Evolutionary conservation across 441 rosid species (phyloP), one percentile per base, ranked within the genome.

Genomic region (Adansonia gregorii): DNA sequence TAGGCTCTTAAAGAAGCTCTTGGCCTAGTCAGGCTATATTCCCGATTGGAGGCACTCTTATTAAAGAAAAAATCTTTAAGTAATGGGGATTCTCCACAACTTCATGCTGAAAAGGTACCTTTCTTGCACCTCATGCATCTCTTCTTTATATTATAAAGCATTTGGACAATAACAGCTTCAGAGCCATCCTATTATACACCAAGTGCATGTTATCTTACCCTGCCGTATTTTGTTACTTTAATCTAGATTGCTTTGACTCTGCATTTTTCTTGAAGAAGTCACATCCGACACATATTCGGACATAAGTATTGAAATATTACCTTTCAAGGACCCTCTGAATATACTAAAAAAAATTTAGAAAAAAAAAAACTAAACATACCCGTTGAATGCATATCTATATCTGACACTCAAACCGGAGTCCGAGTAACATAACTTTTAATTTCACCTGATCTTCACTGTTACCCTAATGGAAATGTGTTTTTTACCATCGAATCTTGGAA

Each of bases 1-100:
- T 85, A 94, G 98, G 92, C 84, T 88, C 79, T 89, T 73, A 88
- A 87, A 69, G 98, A 90, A 83, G 88, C 86, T 70, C 86, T 83
- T 77, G 87, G 81, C 78, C 89, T 87, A 81, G 85, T 92, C 81
- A 89, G 87, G 80, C 82, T 90, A 15, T 91, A 84, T 68, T 86
- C 91, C 54, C 84, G 85, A 73, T 80, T 93, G 86, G 97, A 94
- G 84, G 82, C 83, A 72, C 89, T 96, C 54, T 85, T 96, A 49
- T 76, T 91, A 52, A 90, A 82, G 91, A 94, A 93, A 85, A 95
- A 81, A 88, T 86, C 88, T 82, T 77, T 89, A 72, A 79, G 82
- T 66, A 87, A 83, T 78, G 95, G 93, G 76, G 93, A 90, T 82
- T 81, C 95, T 86, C 86, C 82, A 71, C 85, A 90, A 80, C 49